These are phyloP conservation scores for Neostapfia colusana DNA, from an alignment of 176 grass and related monocot genomes.

Conservation along the genomic window DNA sequence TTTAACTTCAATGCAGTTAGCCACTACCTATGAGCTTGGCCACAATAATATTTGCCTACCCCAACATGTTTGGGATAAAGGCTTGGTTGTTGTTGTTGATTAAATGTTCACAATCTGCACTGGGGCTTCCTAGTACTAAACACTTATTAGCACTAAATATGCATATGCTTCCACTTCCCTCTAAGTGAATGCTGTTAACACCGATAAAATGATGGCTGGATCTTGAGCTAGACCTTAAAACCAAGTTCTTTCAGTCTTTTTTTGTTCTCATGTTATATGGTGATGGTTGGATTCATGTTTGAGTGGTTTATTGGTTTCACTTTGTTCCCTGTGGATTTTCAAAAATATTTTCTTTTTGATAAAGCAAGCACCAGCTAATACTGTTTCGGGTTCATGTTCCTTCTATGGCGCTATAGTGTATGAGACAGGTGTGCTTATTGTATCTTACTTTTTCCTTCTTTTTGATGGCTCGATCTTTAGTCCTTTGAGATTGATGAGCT, in stretches of 20 bases:
- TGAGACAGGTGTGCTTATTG: conserved; percentile 8
- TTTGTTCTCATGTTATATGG: background rate
- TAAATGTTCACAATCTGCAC: background rate
- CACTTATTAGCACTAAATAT: conserved; percentile 19
- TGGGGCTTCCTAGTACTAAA: background rate
- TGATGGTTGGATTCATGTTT: background rate
- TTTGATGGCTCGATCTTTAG: conserved; percentile 27
- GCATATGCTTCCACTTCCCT: background rate
- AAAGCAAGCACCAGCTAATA: background rate
- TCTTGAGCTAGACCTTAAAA: conserved; percentile 23
- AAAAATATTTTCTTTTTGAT: background rate
- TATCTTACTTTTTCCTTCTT: conserved; percentile 7
- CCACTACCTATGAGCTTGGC: background rate
- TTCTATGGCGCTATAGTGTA: conserved; percentile 1
- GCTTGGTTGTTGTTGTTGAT: no score
- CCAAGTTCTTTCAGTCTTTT: background rate
- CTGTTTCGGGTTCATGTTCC: background rate
- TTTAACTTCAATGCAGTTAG: conserved; percentile 7
- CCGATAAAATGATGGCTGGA: background rate
- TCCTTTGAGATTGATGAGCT: conserved; percentile 67
- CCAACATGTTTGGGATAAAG: no score
- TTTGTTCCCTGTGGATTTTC: background rate
- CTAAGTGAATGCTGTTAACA: background rate
- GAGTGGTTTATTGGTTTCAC: background rate
- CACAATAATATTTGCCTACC: no score